Percentiles rank a stretch among this genome's conserved stretches.
These are phyloP conservation scores for Astrothelium macrocarpum DNA, from an alignment of 495 filamentous ascomycete genomes.

Conservation along the genomic window DNA sequence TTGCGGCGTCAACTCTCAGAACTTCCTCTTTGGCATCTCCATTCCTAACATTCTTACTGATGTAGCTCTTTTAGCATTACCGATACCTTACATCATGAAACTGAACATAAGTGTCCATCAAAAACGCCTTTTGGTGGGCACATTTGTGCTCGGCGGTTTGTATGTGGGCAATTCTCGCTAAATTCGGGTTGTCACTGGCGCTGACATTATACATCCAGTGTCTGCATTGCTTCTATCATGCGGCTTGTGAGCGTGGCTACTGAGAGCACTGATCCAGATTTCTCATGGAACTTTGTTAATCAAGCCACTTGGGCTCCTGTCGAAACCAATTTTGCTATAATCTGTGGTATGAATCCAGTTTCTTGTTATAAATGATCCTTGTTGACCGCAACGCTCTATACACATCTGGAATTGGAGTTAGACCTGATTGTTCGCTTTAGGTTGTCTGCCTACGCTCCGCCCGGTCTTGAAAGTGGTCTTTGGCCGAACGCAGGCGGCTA, in stretches of 20 bases:
- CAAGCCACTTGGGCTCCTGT: background rate
- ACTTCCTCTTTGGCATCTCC: background rate
- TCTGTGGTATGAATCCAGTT: background rate
- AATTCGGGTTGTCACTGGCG: too few species aligned
- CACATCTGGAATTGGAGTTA: too few species aligned
- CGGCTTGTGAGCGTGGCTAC: background rate
- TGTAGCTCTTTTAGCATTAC: constrained; percentile 8
- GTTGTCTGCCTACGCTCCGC: background rate
- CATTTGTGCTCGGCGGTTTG: constrained; percentile 8
- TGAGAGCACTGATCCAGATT: background rate
- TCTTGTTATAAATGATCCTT: background rate
- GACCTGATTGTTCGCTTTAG: background rate
- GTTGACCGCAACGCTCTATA: background rate
- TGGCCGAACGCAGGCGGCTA: background rate
- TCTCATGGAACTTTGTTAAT: background rate
- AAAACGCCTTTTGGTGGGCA: background rate
- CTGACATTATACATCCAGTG: too few species aligned
- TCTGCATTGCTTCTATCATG: background rate
- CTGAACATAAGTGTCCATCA: constrained; percentile 6
- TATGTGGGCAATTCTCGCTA: too few species aligned
- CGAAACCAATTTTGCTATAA: background rate
- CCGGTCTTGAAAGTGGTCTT: background rate
- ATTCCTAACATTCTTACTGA: constrained; percentile 14
- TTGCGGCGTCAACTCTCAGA: background rate
- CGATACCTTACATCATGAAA: constrained; percentile 8